Conservation (phyloP, 1,284 basidiomycete genomes). For the Tilletia walkeri region DNA sequence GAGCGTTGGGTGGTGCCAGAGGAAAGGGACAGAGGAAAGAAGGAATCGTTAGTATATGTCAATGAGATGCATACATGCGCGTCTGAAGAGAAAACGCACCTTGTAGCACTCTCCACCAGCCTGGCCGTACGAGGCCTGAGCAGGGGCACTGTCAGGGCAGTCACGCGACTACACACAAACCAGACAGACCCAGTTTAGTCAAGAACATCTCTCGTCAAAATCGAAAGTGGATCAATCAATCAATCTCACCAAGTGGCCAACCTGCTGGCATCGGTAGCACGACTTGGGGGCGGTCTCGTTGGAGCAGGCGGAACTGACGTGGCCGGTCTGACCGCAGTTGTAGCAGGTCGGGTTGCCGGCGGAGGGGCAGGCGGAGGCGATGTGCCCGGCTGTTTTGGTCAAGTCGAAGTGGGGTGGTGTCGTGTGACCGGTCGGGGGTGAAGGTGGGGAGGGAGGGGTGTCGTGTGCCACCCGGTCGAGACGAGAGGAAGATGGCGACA, state of each 20-base stretch:
- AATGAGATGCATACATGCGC: neutral
- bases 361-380: slow-evolving; percentile 49
- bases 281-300: slow-evolving; percentile 51
- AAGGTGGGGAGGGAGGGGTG: neutral
- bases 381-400: slow-evolving; percentile 43
- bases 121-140: slow-evolving; percentile 25
- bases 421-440: neutral
- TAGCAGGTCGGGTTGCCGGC: slow-evolving; percentile 47
- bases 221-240: neutral
- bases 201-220: slow-evolving; percentile 27
- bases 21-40: neutral
- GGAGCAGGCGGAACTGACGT: slow-evolving; percentile 47
- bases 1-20: too few relatives aligned
- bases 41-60: neutral
- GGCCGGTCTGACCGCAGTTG: slow-evolving; percentile 51
- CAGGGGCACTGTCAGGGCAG: slow-evolving; percentile 39
- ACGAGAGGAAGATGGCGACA: too few relatives aligned
- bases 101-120: slow-evolving; percentile 49
- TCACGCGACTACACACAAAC: slow-evolving; percentile 38
- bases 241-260: slow-evolving; percentile 40
- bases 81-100: neutral
- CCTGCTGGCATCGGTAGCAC: slow-evolving; percentile 51
- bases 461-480: slow-evolving; percentile 2
- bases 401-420: neutral
- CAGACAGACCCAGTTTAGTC: too few relatives aligned